Evolutionary conservation across 140 eudicot species (phyloP).

Genomic region (Erigeron philadelphicus): DNA sequence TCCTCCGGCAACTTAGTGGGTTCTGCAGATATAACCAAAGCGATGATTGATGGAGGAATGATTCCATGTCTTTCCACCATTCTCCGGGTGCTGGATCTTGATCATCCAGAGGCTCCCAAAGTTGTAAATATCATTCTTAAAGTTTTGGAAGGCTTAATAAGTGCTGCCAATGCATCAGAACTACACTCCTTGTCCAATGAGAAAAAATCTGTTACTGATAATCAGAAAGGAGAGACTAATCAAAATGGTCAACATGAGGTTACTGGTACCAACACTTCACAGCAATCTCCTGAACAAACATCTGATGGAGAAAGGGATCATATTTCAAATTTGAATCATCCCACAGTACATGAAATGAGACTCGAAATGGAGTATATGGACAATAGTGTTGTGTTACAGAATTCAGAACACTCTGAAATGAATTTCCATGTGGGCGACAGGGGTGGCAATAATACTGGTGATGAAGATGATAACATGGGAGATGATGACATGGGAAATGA

Average conservation of each 20-base stretch:
- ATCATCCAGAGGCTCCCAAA: slow-evolving; percentile 64
- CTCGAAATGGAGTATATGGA: not conserved
- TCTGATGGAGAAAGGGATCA: not conserved
- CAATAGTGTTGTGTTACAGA: slow-evolving; percentile 24
- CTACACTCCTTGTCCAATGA: not conserved
- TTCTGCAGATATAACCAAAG: not conserved
- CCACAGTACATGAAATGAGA: slow-evolving; percentile 2
- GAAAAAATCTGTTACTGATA: slow-evolving; percentile 32
- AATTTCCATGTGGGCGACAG: not conserved
- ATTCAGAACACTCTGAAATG: slow-evolving; percentile 24
- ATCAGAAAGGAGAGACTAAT: slow-evolving; percentile 29
- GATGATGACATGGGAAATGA: slow-evolving; percentile 46
- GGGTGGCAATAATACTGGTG: slow-evolving; percentile 41
- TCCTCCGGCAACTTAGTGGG: not conserved
- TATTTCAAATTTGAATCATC: not conserved
- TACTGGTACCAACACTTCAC: not conserved
- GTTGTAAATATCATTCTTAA: slow-evolving; percentile 75
- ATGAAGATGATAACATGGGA: slow-evolving; percentile 88
- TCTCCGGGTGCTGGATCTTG: slow-evolving; percentile 71
- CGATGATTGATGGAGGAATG: slow-evolving; percentile 8
- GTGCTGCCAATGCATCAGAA: slow-evolving; percentile 14
- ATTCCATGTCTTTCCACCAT: not conserved
- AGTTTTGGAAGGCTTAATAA: slow-evolving; percentile 53
- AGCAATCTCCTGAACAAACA: not conserved
- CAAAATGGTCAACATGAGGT: slow-evolving; percentile 5